A percentile compares a stretch with the other conserved stretches of the same genome.
These are phyloP conservation scores for Colletotrichum noveboracense DNA, from an alignment of 2,329 filamentous ascomycete genomes.

Conservation along the genomic window DNA sequence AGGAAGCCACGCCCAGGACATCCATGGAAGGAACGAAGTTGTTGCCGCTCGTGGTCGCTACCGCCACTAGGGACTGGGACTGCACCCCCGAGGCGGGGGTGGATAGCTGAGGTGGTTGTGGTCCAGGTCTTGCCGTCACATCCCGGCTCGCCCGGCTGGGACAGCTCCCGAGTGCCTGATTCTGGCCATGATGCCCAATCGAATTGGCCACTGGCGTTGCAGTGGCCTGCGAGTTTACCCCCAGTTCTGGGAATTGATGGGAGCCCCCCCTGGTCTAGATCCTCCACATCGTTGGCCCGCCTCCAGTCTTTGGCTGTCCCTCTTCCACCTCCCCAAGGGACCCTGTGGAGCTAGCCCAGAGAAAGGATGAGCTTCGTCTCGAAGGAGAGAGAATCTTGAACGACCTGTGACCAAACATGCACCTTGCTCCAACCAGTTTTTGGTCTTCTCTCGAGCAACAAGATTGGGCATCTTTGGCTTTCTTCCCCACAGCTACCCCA, in stretches of 20 bases:
- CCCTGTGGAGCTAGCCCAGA: not conserved
- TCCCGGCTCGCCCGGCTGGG: conserved; percentile 9
- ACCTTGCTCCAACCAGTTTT: conserved; percentile 1
- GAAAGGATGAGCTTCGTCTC: not conserved
- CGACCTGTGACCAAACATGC: not conserved
- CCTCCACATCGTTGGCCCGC: not conserved
- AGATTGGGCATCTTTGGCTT: not conserved
- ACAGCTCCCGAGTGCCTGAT: not conserved
- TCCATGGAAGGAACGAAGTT: not conserved
- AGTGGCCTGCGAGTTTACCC: not conserved
- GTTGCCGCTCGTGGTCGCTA: not conserved
- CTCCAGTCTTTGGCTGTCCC: not conserved
- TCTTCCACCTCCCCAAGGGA: not conserved
- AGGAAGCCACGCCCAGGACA: conserved; percentile 1
- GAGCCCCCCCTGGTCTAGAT: not conserved
- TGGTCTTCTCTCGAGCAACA: not conserved
- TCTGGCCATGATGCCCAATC: not conserved
- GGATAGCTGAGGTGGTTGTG: not conserved
- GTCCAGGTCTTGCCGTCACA: not conserved
- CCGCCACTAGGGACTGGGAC: not conserved
- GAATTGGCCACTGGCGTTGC: not conserved
- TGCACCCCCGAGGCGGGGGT: conserved; percentile 11
- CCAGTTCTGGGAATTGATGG: not conserved
- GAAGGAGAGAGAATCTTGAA: not conserved
- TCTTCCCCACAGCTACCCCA: conserved; percentile 5